Conservation (phyloP, 2,329 filamentous ascomycete genomes). For the Stagonosporopsis cucurbitacearum region DNA sequence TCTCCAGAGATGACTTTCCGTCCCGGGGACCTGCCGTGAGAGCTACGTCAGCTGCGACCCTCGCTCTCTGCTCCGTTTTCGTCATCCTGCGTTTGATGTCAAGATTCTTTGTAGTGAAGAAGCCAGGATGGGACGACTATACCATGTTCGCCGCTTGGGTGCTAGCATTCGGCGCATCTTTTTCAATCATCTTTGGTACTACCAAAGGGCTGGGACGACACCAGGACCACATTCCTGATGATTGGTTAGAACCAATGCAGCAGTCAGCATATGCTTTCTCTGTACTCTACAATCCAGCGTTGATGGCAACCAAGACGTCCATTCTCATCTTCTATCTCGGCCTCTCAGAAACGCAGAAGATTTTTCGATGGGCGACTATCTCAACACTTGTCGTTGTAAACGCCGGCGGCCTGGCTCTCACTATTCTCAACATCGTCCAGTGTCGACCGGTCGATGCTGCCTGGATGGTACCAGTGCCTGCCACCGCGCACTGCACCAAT, state of each 20-base stretch:
- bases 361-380: constrained; percentile 85
- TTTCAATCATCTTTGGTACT: constrained; percentile 70
- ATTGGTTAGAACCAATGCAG: constrained; percentile 62
- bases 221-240: constrained; percentile 63
- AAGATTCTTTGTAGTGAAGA: constrained; percentile 74
- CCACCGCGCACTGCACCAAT: constrained; percentile 62
- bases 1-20: constrained; percentile 25
- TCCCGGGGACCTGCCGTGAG: constrained; percentile 60
- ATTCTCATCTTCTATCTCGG: constrained; percentile 89
- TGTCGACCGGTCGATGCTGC: constrained; percentile 76
- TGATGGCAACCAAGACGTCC: constrained; percentile 93
- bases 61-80: constrained; percentile 74
- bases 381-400: constrained; percentile 79
- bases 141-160: constrained; percentile 82
- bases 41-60: constrained; percentile 71
- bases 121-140: constrained; percentile 77
- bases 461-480: constrained; percentile 61
- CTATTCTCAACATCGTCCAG: constrained; percentile 86
- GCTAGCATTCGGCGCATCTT: constrained; percentile 70
- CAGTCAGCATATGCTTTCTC: constrained; percentile 66
- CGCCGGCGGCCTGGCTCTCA: constrained; percentile 76
- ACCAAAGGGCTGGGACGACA: constrained; percentile 71
- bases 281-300: constrained; percentile 76
- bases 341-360: constrained; percentile 76
- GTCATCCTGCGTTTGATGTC: constrained; percentile 77